phyloP scores from a whole-genome alignment of 306 rosid genomes.

The Citrullus amarus region DNA sequence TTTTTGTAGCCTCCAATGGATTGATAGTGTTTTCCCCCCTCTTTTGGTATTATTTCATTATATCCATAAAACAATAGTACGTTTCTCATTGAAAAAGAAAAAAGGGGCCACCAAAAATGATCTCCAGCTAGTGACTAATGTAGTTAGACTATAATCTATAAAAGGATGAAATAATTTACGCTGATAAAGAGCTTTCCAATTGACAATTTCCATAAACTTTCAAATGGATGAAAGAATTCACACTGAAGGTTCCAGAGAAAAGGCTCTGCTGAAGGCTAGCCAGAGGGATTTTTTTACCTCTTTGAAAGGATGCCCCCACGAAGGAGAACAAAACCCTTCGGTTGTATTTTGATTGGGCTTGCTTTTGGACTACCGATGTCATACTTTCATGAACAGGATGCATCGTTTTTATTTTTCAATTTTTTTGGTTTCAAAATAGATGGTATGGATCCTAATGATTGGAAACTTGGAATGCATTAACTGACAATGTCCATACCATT shows the following conservation, averaged over 20 bases:
- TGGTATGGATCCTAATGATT: background rate
- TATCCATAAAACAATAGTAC: background rate
- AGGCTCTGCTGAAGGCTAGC: background rate
- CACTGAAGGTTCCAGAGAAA: background rate
- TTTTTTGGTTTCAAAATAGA: background rate
- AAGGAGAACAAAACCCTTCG: background rate
- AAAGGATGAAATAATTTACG: background rate
- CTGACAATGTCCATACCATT: slow-evolving; percentile 14
- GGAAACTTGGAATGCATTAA: background rate
- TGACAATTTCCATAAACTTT: background rate
- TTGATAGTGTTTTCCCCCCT: background rate
- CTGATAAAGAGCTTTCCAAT: background rate
- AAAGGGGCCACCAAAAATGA: background rate
- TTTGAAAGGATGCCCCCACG: background rate
- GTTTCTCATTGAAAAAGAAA: background rate
- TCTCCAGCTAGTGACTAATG: background rate
- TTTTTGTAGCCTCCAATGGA: background rate
- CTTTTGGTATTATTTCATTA: background rate
- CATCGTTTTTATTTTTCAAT: background rate
- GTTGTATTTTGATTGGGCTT: background rate
- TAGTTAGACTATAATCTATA: background rate
- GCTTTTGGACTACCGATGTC: background rate
- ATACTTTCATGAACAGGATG: background rate
- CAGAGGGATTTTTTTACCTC: background rate
- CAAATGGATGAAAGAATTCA: background rate